These are phyloP conservation scores for Monascus ruber DNA, from an alignment of 2,329 filamentous ascomycete genomes.

Conservation along the genomic window DNA sequence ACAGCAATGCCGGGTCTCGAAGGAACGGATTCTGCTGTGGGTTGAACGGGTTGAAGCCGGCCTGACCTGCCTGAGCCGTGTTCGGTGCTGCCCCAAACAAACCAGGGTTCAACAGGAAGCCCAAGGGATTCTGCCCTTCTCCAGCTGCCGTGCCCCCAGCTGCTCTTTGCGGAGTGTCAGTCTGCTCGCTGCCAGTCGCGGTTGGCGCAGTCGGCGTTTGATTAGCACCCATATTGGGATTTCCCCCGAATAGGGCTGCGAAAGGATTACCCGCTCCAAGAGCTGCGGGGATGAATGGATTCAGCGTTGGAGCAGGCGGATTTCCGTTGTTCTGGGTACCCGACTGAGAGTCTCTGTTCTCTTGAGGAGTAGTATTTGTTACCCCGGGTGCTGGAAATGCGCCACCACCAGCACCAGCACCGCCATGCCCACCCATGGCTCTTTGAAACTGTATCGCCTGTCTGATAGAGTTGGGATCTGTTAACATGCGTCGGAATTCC, in stretches of 20 bases:
- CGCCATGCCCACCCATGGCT: conserved; percentile 45
- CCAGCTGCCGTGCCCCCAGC: conserved; percentile 18
- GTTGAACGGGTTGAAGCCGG: conserved; percentile 36
- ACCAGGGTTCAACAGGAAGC: conserved; percentile 47
- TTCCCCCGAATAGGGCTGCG: conserved; percentile 44
- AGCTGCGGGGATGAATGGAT: conserved; percentile 17
- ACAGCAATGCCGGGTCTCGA: conserved; percentile 48
- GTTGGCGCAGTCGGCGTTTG: conserved; percentile 20
- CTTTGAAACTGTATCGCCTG: conserved; percentile 75
- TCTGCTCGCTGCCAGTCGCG: conserved; percentile 15
- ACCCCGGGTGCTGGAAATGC: conserved; percentile 83
- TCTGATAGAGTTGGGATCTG: conserved; percentile 73
- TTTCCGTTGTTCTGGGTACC: conserved; percentile 27
- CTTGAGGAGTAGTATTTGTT: conserved; percentile 70
- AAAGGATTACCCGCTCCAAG: conserved; percentile 45
- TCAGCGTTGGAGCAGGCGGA: conserved; percentile 34
- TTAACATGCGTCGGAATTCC: conserved; percentile 83
- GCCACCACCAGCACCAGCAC: conserved; percentile 35
- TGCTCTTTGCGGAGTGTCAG: conserved; percentile 19
- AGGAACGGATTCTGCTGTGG: conserved; percentile 43
- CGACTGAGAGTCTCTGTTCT: conserved; percentile 26
- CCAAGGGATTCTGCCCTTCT: conserved; percentile 52
- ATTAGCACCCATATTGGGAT: conserved; percentile 15
- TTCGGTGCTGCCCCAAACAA: conserved; percentile 20
- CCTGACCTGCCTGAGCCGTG: conserved; percentile 22